Percentiles rank a stretch among this genome's conserved stretches.
Evolutionary conservation across 2,329 filamentous ascomycete genomes (phyloP).

Genomic region (Diplodia mutila): DNA sequence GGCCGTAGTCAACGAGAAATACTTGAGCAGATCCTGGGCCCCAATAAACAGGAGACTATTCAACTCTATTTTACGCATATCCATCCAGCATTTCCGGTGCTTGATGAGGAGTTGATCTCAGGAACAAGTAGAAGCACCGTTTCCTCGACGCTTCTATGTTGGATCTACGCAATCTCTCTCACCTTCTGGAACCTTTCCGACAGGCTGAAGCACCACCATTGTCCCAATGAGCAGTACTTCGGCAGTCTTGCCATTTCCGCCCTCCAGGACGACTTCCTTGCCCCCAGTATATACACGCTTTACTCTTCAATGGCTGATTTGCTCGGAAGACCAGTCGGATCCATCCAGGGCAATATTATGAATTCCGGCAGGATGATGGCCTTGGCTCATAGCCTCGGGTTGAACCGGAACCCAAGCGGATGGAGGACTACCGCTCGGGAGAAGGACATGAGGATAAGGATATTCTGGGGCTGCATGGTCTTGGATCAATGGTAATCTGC

Average conservation of each 20-base stretch:
- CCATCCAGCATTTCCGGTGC: slow-evolving; percentile 45
- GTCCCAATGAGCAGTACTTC: slow-evolving; percentile 45
- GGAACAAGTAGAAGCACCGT: slow-evolving; percentile 40
- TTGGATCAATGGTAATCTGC: slow-evolving; percentile 56
- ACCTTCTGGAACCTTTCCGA: slow-evolving; percentile 44
- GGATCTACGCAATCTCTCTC: slow-evolving; percentile 45
- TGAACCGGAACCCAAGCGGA: slow-evolving; percentile 58
- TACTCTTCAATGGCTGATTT: slow-evolving; percentile 47
- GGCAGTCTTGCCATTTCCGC: slow-evolving; percentile 49
- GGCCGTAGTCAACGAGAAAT: slow-evolving; percentile 47
- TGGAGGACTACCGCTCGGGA: slow-evolving; percentile 58
- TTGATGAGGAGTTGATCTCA: slow-evolving; percentile 44
- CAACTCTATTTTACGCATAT: slow-evolving; percentile 51
- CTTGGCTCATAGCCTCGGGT: slow-evolving; percentile 59
- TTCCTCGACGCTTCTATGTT: slow-evolving; percentile 44
- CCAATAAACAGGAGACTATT: slow-evolving; percentile 44
- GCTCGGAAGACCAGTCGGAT: slow-evolving; percentile 46
- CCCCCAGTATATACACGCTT: slow-evolving; percentile 46
- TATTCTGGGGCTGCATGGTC: slow-evolving; percentile 63
- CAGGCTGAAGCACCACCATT: slow-evolving; percentile 40
- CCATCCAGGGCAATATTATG: slow-evolving; percentile 54
- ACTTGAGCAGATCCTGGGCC: slow-evolving; percentile 46
- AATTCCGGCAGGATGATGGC: slow-evolving; percentile 58
- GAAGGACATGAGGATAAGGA: slow-evolving; percentile 55
- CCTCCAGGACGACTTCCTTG: slow-evolving; percentile 48